Conservation (phyloP, 495 filamentous ascomycete genomes). For the Penicillium chermesinum region DNA sequence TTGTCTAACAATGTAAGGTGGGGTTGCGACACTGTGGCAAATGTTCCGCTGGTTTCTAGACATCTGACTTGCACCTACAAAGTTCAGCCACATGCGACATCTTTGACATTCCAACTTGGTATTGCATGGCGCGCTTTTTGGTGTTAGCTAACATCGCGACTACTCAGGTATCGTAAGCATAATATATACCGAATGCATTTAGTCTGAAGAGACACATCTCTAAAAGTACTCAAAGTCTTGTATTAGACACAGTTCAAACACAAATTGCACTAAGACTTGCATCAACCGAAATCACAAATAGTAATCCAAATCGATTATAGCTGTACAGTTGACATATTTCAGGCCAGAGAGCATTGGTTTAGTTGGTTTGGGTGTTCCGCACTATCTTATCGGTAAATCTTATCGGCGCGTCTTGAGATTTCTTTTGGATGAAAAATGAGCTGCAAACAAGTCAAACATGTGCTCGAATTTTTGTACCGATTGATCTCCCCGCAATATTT, state of each 20-base stretch:
- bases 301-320: too few relatives aligned
- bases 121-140: constrained; percentile 50
- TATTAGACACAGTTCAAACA: too few relatives aligned
- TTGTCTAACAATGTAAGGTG: background rate
- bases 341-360: background rate
- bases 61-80: constrained; percentile 46
- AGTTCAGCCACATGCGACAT: constrained; percentile 38
- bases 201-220: too few relatives aligned
- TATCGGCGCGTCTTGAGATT: too few relatives aligned
- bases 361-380: background rate
- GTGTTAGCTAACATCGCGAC: too few relatives aligned
- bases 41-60: background rate
- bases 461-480: background rate
- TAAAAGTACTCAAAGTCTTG: too few relatives aligned
- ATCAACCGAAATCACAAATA: too few relatives aligned
- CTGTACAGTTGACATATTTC: too few relatives aligned
- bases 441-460: background rate
- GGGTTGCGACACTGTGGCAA: constrained; percentile 1
- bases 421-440: background rate
- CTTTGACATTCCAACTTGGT: constrained; percentile 41
- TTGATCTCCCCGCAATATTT: background rate
- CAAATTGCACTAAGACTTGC: too few relatives aligned
- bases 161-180: too few relatives aligned
- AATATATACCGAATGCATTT: too few relatives aligned
- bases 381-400: background rate